Conservation (phyloP, 2,329 filamentous ascomycete species). For the Alternaria atra region DNA sequence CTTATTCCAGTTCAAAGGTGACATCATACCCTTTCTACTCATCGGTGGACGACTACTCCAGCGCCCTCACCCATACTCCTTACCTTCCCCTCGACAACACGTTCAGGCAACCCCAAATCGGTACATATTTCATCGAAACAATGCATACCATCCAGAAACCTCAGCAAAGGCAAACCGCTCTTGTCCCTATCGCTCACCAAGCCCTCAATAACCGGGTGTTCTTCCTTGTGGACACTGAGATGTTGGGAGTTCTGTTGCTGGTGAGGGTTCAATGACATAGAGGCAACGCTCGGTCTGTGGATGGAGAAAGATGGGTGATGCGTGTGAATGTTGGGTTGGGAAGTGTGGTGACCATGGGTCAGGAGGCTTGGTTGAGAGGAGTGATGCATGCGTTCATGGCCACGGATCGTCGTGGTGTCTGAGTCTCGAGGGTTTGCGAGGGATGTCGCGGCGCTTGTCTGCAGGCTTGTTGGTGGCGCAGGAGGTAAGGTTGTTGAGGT, state of each 20-base stretch:
- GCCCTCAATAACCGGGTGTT: slow-evolving; percentile 20
- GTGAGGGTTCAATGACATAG: slow-evolving; percentile 16
- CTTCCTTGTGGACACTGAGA: slow-evolving; percentile 19
- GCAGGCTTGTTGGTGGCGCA: slow-evolving; percentile 38
- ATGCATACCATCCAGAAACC: slow-evolving; percentile 77
- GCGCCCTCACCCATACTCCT: slow-evolving; percentile 55
- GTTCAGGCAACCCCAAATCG: slow-evolving; percentile 74
- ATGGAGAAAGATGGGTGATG: slow-evolving; percentile 30
- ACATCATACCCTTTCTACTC: background rate
- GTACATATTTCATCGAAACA: slow-evolving; percentile 85
- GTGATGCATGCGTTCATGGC: slow-evolving; percentile 18
- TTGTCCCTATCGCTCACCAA: slow-evolving; percentile 27
- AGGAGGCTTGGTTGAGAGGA: slow-evolving; percentile 6
- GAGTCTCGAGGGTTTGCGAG: slow-evolving; percentile 29
- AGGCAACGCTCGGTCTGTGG: slow-evolving; percentile 30
- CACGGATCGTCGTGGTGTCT: slow-evolving; percentile 29
- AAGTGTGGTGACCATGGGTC: slow-evolving; percentile 11
- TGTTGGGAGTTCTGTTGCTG: slow-evolving; percentile 10
- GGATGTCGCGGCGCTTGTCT: slow-evolving; percentile 29
- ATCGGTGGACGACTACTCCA: slow-evolving; percentile 41
- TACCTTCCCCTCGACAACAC: slow-evolving; percentile 74
- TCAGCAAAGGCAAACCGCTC: slow-evolving; percentile 61
- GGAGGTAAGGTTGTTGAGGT: slow-evolving; percentile 31
- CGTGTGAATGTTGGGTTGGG: slow-evolving; percentile 15
- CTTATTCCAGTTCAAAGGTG: background rate